Evolutionary conservation across 495 filamentous ascomycete genomes (phyloP).

Genomic region (Lasiosphaeria hispida): DNA sequence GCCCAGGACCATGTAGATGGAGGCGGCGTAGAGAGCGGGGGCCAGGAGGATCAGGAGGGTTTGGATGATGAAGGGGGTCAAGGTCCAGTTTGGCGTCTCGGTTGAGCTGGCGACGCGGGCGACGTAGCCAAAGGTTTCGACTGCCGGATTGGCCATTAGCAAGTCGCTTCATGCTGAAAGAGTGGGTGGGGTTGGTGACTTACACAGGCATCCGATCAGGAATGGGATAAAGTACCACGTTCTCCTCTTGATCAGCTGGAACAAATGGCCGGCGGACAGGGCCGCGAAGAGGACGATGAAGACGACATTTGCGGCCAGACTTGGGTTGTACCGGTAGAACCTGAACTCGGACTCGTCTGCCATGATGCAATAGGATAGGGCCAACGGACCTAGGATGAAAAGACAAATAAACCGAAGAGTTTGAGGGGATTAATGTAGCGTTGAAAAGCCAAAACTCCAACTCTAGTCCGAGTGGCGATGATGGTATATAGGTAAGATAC

Average conservation of each 20-base stretch:
- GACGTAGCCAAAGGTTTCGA: conserved; percentile 60
- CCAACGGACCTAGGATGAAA: too few species aligned
- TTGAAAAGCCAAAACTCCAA: too few species aligned
- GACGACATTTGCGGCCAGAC: conserved; percentile 45
- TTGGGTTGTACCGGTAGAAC: conserved; percentile 50
- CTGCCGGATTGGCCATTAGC: conserved; percentile 27
- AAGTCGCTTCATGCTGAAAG: not conserved
- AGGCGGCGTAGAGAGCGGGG: conserved; percentile 43
- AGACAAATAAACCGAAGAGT: not conserved
- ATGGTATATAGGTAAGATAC: too few species aligned
- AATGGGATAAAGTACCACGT: conserved; percentile 64
- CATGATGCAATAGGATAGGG: not conserved
- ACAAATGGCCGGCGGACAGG: conserved; percentile 44
- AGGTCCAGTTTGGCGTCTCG: conserved; percentile 29
- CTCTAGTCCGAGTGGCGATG: too few species aligned
- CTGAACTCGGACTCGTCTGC: conserved; percentile 20
- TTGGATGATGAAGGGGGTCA: conserved; percentile 38
- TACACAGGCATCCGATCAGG: conserved; percentile 56
- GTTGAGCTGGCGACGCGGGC: conserved; percentile 45
- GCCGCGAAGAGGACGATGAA: conserved; percentile 52
- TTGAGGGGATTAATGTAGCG: too few species aligned
- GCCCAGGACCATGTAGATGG: conserved; percentile 56
- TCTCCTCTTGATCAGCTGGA: conserved; percentile 45
- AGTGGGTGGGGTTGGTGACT: conserved; percentile 18
- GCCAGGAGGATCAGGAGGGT: conserved; percentile 38